A percentile compares a stretch with the other conserved stretches of the same genome.
Conservation (phyloP, 495 filamentous ascomycete species). For the Trichoderma reesei region DNA sequence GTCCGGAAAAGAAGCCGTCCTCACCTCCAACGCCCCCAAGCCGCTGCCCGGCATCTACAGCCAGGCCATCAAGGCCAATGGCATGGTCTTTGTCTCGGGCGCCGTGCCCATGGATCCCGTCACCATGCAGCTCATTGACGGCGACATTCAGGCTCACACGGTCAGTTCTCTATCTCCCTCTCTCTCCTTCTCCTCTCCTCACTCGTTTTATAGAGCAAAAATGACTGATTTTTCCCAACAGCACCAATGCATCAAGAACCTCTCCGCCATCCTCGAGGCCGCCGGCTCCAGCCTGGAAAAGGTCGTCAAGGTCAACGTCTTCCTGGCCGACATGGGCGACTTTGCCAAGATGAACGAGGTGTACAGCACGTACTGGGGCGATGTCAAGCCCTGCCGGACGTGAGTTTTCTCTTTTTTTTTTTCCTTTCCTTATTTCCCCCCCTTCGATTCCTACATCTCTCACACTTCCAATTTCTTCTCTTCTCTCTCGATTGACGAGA, state of each 20-base stretch:
- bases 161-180: constrained; percentile 36
- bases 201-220: no score
- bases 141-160: constrained; percentile 44
- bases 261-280: constrained; percentile 49
- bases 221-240: constrained; percentile 26
- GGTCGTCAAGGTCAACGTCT: constrained; percentile 59
- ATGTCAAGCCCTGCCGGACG: constrained; percentile 22
- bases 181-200: no score
- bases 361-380: constrained; percentile 47
- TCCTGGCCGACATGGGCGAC: constrained; percentile 55
- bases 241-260: constrained; percentile 31
- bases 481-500: background rate
- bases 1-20: constrained; percentile 25
- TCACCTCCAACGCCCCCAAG: constrained; percentile 42
- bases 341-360: constrained; percentile 57
- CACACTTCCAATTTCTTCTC: background rate
- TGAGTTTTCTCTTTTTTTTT: background rate
- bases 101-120: constrained; percentile 41
- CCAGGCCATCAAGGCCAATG: constrained; percentile 47
- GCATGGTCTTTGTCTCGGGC: constrained; percentile 50
- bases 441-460: no score
- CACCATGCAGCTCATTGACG: constrained; percentile 40
- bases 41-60: constrained; percentile 44
- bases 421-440: no score
- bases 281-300: constrained; percentile 49